A percentile compares a stretch with the other conserved stretches of the same genome.
These are phyloP conservation scores for Pythium phragmiticola DNA, from an alignment of 352 stramenopile species.

Conservation along the genomic window DNA sequence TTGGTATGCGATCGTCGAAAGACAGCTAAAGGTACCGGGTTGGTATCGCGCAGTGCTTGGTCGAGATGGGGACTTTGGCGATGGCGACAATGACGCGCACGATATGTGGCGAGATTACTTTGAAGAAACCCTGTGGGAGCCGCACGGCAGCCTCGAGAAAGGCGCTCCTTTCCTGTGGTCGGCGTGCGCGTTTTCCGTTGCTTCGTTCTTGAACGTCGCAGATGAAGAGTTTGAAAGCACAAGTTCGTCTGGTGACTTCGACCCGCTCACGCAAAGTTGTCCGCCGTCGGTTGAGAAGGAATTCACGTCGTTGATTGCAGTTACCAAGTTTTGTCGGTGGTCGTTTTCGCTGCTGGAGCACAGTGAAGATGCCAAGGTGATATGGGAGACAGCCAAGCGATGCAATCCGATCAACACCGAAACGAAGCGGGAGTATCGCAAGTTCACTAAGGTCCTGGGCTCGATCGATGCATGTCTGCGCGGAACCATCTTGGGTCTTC, in stretches of 20 bases:
- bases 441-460: slow-evolving; percentile 86
- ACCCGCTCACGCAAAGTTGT: slow-evolving; percentile 56
- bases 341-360: slow-evolving; percentile 86
- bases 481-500: slow-evolving; percentile 75
- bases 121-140: slow-evolving; percentile 85
- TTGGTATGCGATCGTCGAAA: slow-evolving; percentile 63
- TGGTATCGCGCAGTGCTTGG: slow-evolving; percentile 76
- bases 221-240: slow-evolving; percentile 52
- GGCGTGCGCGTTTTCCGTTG: slow-evolving; percentile 76
- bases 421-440: slow-evolving; percentile 84
- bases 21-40: slow-evolving; percentile 57
- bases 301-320: slow-evolving; percentile 63
- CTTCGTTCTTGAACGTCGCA: slow-evolving; percentile 67
- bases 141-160: slow-evolving; percentile 84
- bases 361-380: slow-evolving; percentile 83
- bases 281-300: slow-evolving; percentile 79
- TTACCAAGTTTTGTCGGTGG: slow-evolving; percentile 87
- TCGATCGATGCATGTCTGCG: slow-evolving; percentile 84
- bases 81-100: slow-evolving; percentile 54
- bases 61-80: slow-evolving; percentile 51
- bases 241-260: slow-evolving; percentile 32
- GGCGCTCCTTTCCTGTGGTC: slow-evolving; percentile 85
- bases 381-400: slow-evolving; percentile 85
- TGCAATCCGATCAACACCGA: slow-evolving; percentile 84
- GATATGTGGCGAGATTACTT: slow-evolving; percentile 87